These are phyloP conservation scores for Phytophthora capsici DNA, from an alignment of 352 stramenopile species.

Conservation along the genomic window DNA sequence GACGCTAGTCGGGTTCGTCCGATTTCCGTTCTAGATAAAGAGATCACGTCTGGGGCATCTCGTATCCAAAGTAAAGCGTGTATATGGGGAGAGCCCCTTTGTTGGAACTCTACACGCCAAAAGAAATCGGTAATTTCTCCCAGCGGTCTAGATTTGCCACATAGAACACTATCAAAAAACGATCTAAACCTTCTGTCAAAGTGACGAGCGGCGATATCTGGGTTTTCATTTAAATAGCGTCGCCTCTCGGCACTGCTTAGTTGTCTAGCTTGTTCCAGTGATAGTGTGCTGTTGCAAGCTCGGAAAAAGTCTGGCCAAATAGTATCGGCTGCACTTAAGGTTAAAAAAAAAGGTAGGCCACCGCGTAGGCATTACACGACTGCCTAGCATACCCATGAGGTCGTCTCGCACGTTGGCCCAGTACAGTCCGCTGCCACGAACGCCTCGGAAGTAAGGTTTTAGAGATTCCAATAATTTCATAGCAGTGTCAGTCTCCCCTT, in stretches of 20 bases:
- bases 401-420: conserved; percentile 20
- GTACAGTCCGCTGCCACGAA: conserved; percentile 14
- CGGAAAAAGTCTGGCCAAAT: conserved; percentile 33
- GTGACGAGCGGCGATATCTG: conserved; percentile 22
- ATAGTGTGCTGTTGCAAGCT: conserved; percentile 11
- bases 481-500: not conserved
- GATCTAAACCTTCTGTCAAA: conserved; percentile 32
- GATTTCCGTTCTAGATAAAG: not conserved
- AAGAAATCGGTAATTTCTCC: conserved; percentile 27
- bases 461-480: conserved; percentile 7
- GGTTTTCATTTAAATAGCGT: conserved; percentile 18
- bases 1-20: not conserved
- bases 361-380: not conserved
- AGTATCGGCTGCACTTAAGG: conserved; percentile 31
- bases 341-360: conserved; percentile 32
- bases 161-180: conserved; percentile 21
- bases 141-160: not conserved
- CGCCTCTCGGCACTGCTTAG: not conserved
- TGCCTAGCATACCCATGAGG: conserved; percentile 27
- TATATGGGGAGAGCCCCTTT: conserved; percentile 30
- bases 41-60: conserved; percentile 1
- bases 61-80: conserved; percentile 29
- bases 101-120: conserved; percentile 35
- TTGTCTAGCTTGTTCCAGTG: not conserved
- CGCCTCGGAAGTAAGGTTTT: conserved; percentile 18